Evolutionary conservation across 352 stramenopile species (phyloP), one percentile per base, ranked within the genome.

Genomic region (Aphanomyces astaci): DNA sequence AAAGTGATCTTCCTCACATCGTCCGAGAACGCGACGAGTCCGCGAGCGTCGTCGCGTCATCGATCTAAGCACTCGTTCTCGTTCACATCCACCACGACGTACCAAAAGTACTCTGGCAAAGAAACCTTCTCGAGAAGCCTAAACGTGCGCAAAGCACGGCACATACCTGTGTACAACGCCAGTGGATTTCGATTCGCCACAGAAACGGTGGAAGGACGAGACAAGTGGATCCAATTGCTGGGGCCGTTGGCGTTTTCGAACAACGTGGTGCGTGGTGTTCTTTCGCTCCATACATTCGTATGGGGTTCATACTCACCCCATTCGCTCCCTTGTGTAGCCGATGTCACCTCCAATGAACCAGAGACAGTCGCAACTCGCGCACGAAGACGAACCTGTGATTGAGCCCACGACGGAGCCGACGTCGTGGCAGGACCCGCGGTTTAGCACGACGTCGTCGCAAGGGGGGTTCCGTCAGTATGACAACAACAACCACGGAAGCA

Each of bases 31-130:
- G 56, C 56, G 11, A 28, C 39, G n/a, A 52, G 31, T 46, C 56
- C 56, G 36, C 36, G 31, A 3, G 43, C 53, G 27, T 32, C 51
- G 28, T 31, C 30, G 30, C 56, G 56, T 36, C 56, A 65, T 39
- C 10, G 19, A 11, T 27, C 32, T 24, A 65, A 65, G 22, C 56
- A 65, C 40, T 39, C 32, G 32, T 65, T 65, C 36, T 48, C 36
- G 31, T 65, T 65, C 27, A 65, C 56, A 36, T 27, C 56, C 56
- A 65, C 36, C 17, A 48, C 39, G 4, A 65, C 56, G n/a, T 36
- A 39, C 33, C 56, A 65, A 48, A 22, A 27, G 36, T 43, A 43
- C 56, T 51, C 33, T 28, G 32, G 25, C 17, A n/a, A 28, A 11
- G 56, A 65, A 19, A 30, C 56, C 33, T 65, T 65, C 28, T 53